phyloP scores from a whole-genome alignment of 257 asterid species.

The Verbena officinalis region DNA sequence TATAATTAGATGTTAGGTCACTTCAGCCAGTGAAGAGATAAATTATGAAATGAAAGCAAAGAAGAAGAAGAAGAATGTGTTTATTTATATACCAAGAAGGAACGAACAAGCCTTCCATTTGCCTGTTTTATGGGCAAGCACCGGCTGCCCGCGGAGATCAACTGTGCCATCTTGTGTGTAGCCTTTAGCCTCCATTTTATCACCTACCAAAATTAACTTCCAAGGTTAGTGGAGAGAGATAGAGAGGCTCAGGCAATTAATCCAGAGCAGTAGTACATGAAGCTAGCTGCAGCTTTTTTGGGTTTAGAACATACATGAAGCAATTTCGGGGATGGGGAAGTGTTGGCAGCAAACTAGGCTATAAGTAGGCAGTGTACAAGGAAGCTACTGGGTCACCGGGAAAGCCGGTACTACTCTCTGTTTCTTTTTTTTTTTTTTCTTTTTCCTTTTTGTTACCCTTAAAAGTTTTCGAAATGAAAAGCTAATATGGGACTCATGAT shows the following conservation, averaged over 20 bases:
- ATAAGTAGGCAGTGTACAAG: slow-evolving; percentile 30
- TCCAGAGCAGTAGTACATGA: slow-evolving; percentile 12
- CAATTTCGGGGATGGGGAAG: slow-evolving; percentile 25
- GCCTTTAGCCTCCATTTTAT: slow-evolving; percentile 58
- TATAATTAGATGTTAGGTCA: too few relatives aligned
- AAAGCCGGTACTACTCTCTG: slow-evolving; percentile 38
- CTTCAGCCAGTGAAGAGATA: too few relatives aligned
- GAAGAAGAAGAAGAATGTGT: not conserved
- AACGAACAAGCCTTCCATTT: slow-evolving; percentile 91
- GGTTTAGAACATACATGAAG: slow-evolving; percentile 21
- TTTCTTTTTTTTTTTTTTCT: not conserved
- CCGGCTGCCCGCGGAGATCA: slow-evolving; percentile 75
- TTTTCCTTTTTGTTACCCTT: not conserved
- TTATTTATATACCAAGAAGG: slow-evolving; percentile 63
- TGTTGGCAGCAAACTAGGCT: slow-evolving; percentile 17
- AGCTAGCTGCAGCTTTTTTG: slow-evolving; percentile 15
- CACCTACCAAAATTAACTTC: not conserved
- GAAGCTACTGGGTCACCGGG: slow-evolving; percentile 26
- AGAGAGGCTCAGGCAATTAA: not conserved
- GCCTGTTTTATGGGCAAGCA: slow-evolving; percentile 66
- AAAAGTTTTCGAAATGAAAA: not conserved
- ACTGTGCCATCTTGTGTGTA: slow-evolving; percentile 85
- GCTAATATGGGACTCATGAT: too few relatives aligned
- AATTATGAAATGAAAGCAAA: not conserved
- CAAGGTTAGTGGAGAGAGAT: not conserved